Percentiles rank a stretch among this genome's conserved stretches.
These are phyloP conservation scores for Cladosporium phlei DNA, from an alignment of 2,329 filamentous ascomycete species.

Conservation along the genomic window DNA sequence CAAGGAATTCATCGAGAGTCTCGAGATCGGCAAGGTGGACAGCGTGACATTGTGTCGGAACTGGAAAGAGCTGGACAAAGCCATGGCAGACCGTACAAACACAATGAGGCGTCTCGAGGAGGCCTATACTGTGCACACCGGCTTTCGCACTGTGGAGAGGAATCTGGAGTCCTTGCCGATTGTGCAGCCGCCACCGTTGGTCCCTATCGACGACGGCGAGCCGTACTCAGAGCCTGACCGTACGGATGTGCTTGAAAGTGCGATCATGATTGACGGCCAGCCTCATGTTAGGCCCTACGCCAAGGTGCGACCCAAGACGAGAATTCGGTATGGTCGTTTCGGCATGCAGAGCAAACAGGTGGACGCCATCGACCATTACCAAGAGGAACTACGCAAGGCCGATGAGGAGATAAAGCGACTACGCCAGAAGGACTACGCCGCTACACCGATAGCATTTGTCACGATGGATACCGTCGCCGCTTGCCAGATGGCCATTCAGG, in stretches of 20 bases:
- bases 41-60: slow-evolving; percentile 80
- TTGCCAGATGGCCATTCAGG: slow-evolving; percentile 91
- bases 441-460: slow-evolving; percentile 85
- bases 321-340: slow-evolving; percentile 73
- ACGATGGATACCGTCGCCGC: slow-evolving; percentile 95
- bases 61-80: slow-evolving; percentile 74
- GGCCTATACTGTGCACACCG: slow-evolving; percentile 74
- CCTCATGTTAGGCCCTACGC: slow-evolving; percentile 42
- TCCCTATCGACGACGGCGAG: slow-evolving; percentile 26
- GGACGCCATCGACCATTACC: slow-evolving; percentile 92
- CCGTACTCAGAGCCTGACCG: slow-evolving; percentile 18
- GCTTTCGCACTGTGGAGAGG: slow-evolving; percentile 49
- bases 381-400: slow-evolving; percentile 72
- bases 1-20: slow-evolving; percentile 77
- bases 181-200: slow-evolving; percentile 42
- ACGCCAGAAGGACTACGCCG: slow-evolving; percentile 68
- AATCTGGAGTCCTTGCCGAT: slow-evolving; percentile 48
- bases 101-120: slow-evolving; percentile 72
- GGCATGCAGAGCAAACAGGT: slow-evolving; percentile 66
- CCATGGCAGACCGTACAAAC: slow-evolving; percentile 63
- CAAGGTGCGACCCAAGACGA: slow-evolving; percentile 59
- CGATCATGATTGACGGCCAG: slow-evolving; percentile 49
- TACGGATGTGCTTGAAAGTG: slow-evolving; percentile 36
- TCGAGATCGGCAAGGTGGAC: slow-evolving; percentile 86
- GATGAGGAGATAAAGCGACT: slow-evolving; percentile 70